Evolutionary conservation across 2,329 filamentous ascomycete genomes (phyloP), one percentile per base, ranked within the genome.

Genomic region (Trichoderma arundinaceum): DNA sequence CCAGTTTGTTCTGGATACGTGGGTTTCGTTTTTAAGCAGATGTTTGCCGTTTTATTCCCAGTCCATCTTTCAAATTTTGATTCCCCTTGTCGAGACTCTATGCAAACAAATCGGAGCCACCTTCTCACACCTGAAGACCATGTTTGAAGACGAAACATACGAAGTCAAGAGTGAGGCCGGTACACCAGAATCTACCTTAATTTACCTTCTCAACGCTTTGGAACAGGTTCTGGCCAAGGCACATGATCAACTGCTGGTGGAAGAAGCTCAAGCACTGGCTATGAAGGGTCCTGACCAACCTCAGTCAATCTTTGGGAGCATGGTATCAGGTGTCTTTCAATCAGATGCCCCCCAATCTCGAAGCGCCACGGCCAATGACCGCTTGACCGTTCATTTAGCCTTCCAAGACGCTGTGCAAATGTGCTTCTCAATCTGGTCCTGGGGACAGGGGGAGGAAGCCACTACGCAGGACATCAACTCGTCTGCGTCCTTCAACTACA

Each of bases 401-500:
- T 97, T 99, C 75, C 94, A 98, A 76, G 96, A 99, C 75, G 92
- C 94, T 1, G 92, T 98, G 66, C 88, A 92, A 28, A 91, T 96
- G 57, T 97, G 94, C 77, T 96, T 96, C 75, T 88, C 84, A 12
- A 97, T 99, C 60, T 99, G 96, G 95, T 91, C 92, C 0, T 99
- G 95, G 94, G 92, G 91, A 6, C 87, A 90, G 73, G 85, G 85
- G 2, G 81, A 81, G 33, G 88, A 90, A 71, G 79, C 83, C 17
- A 77, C 76, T 7, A 78, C 80, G 22, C 86, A 90, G 63, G 91
- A 96, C 73, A 74, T 81, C 1, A 83, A 85, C 35, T 94, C 90
- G 15, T 84, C 84, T 5, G 92, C 93, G 8, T 97, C 94, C 0
- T 96, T 97, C 76, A 89, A 86, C 68, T 96, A 97, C 78, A 97